Evolutionary conservation across 306 rosid genomes (phyloP), one percentile per base, ranked within the genome.

Genomic region (Abrus precatorius): DNA sequence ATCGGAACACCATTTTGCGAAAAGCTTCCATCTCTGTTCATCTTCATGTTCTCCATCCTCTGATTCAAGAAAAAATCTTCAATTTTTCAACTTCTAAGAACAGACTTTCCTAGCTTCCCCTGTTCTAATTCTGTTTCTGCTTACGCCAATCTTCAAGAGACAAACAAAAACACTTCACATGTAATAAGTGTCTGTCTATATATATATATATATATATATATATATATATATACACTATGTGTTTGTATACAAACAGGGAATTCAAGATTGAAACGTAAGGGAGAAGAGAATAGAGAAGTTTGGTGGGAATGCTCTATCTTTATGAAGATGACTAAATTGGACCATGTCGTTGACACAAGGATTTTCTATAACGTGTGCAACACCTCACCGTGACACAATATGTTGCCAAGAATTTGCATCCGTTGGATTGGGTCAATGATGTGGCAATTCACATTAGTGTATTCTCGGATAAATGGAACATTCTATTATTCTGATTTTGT

Each of bases 41-140:
- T 82, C 91, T 79, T 83, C 89, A 70, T 77, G 88, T 83, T 85
- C 85, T 82, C 88, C 87, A 81, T 78, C 12, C 38, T 57, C 36
- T 38, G 13, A 49, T 54, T 41, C 57, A 9, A 78, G 1, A 1
- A 53, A 63, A 66, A 47, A 68, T 40, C 52, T 80, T 83, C 86
- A 53, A 75, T 63, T 34, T 76, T 14, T 48, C n/a, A 40, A 69
- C 72, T 67, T 48, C 14, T n/a, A 20, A 20, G 20, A 2, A 57
- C 33, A 74, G 75, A 70, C 62, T 53, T 73, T 45, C 68, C 8
- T 68, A 9, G 40, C 48, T 50, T 53, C 41, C 72, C 59, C 47
- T 62, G 20, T 29, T 7, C 7, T 34, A 34, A n/a, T 1, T 63
- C 72, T 78, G 85, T 54, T 79, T 79, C 33, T 56, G 4, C 27